Conservation (phyloP, 2,329 filamentous ascomycete genomes). For the Pleomassaria siparia region DNA sequence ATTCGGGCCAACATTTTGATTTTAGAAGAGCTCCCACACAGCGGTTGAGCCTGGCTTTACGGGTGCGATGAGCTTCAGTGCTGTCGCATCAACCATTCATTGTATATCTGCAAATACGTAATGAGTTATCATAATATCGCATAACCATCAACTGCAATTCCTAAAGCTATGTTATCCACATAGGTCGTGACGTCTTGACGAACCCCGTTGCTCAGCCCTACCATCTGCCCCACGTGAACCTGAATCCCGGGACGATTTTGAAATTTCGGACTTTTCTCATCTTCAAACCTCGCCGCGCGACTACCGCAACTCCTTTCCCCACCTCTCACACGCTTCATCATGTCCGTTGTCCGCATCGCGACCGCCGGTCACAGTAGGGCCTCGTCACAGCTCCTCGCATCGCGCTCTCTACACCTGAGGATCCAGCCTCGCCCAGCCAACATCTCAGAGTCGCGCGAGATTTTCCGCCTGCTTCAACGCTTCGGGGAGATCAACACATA, state of each 20-base stretch:
- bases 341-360: slow-evolving; percentile 22
- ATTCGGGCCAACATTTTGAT: not conserved
- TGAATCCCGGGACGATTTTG: not conserved
- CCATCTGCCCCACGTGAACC: not conserved
- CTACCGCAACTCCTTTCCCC: slow-evolving; percentile 3
- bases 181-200: slow-evolving; percentile 8
- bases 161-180: no score
- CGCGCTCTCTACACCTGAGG: slow-evolving; percentile 49
- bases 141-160: no score
- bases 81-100: slow-evolving; percentile 15
- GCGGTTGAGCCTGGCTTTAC: slow-evolving; percentile 35
- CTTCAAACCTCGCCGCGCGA: slow-evolving; percentile 3
- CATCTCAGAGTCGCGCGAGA: slow-evolving; percentile 52
- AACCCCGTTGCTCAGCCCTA: slow-evolving; percentile 1
- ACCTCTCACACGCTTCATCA: slow-evolving; percentile 13
- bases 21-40: slow-evolving; percentile 28
- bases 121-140: no score
- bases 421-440: slow-evolving; percentile 51
- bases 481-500: slow-evolving; percentile 54
- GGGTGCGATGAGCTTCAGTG: slow-evolving; percentile 14
- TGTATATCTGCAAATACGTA: slow-evolving; percentile 7
- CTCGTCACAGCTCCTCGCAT: slow-evolving; percentile 29
- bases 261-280: not conserved
- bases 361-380: slow-evolving; percentile 16
- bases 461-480: slow-evolving; percentile 50